Percentiles rank a stretch among this genome's conserved stretches.
These are phyloP conservation scores for Rhynchospora pubera DNA, from an alignment of 176 grass and related monocot genomes.

Conservation along the genomic window DNA sequence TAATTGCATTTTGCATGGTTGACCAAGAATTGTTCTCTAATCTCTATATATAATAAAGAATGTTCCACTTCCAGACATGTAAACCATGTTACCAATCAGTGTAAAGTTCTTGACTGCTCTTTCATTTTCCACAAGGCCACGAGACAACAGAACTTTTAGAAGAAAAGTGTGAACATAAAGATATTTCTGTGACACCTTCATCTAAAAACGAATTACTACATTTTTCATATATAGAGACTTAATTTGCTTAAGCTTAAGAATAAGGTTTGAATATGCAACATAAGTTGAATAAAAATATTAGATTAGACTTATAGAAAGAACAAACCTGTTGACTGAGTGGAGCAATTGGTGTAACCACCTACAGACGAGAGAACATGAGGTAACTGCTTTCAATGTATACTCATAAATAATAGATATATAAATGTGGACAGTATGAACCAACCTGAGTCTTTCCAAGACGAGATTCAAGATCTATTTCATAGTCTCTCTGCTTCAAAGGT, in stretches of 20 bases:
- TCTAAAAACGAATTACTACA: background rate
- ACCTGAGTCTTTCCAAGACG: slow-evolving; percentile 97
- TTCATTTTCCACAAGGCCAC: background rate
- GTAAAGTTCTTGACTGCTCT: background rate
- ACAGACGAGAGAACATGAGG: slow-evolving; percentile 29
- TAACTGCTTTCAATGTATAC: slow-evolving; percentile 2
- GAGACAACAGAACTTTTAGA: background rate
- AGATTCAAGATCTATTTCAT: slow-evolving; percentile 96
- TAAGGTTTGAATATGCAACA: background rate
- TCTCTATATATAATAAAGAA: background rate
- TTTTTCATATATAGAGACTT: background rate
- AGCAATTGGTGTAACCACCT: slow-evolving; percentile 98
- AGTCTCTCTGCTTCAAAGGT: slow-evolving; percentile 93
- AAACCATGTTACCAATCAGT: background rate
- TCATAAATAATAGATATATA: slow-evolving; percentile 1
- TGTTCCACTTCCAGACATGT: background rate
- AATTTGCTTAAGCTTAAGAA: background rate
- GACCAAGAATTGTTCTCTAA: background rate
- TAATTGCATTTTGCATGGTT: background rate
- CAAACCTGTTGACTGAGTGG: slow-evolving; percentile 97
- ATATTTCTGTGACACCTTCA: background rate
- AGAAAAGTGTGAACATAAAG: background rate
- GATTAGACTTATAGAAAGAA: slow-evolving; percentile 7
- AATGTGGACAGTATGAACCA: background rate
- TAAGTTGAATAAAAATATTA: background rate